phyloP scores from a whole-genome alignment of 2,329 filamentous ascomycete genomes.

The Nemania sp. region DNA sequence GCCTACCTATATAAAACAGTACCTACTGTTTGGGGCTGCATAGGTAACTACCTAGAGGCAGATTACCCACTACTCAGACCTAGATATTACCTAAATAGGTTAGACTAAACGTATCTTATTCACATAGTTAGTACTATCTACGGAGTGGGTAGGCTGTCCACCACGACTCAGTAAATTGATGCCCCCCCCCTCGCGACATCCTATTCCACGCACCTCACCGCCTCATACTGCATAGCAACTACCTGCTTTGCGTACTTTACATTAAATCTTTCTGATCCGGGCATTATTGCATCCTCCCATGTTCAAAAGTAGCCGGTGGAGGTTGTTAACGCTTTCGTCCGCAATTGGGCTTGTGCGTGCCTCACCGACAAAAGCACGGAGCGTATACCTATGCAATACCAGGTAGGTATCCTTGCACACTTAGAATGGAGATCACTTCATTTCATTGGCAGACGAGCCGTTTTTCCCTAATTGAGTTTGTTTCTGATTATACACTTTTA shows the following conservation, averaged over 20 bases:
- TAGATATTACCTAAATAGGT: too few relatives aligned
- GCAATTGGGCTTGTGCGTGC: conserved; percentile 17
- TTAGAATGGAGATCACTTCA: conserved; percentile 6
- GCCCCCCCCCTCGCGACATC: conserved; percentile 5
- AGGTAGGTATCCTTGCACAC: not conserved
- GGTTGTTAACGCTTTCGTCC: conserved; percentile 21
- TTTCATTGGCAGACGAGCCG: conserved; percentile 9
- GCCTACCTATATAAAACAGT: too few relatives aligned
- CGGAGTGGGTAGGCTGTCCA: not conserved
- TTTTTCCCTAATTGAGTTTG: not conserved
- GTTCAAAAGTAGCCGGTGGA: conserved; percentile 7
- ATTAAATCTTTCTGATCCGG: not conserved
- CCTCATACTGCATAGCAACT: conserved; percentile 13
- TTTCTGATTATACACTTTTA: conserved; percentile 4
- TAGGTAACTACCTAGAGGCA: too few relatives aligned
- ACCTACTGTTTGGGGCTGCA: too few relatives aligned
- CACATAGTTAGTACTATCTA: too few relatives aligned
- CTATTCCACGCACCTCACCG: conserved; percentile 25
- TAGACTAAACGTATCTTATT: too few relatives aligned
- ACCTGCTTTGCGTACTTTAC: not conserved
- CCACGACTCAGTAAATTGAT: not conserved
- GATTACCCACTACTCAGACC: too few relatives aligned
- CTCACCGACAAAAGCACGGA: conserved; percentile 26
- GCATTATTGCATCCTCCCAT: not conserved
- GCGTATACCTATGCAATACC: not conserved